Base-by-base conservation (phyloP, 495 filamentous ascomycete species). In the Xylaria bambusicola region DNA sequence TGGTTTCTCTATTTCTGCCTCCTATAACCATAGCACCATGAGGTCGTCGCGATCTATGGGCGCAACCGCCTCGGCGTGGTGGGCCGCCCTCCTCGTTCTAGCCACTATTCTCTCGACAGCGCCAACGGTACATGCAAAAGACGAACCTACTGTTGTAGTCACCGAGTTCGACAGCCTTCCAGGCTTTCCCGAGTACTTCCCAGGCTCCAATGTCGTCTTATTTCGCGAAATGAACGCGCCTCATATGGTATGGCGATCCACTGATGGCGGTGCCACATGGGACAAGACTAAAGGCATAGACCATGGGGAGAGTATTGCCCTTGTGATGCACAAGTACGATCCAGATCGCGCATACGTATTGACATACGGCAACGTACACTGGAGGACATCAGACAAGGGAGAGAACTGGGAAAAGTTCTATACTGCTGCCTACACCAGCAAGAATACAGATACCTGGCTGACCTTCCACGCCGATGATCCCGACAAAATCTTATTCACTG, bases 401-500 rank as follows among this genome's bases (percentile, higher is more conserved):
- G 78, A 92, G 72, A 84, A 81, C 6, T 98, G 95, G 95, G 72
- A 75, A 31, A 69, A 81, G 18, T 97, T 96, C 69, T 66, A 84
- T 45, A 83, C 86, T 12, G 71, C 78, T 29, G 80, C 75, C 27
- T 71, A 66, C 60, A 66, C 67, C 68, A 78, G 73, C 72, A 69
- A 65, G 50, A 74, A 66, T 52, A 66, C 66, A 26, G 80, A 77
- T 31, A 79, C 80, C 29, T 73, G 71, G 41, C 74, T 98, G 56
- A 76, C 71, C 21, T 98, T 96, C 74, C 91, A 97, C 77, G 89
- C 90, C 20, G 75, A 70, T 60, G 89, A 98, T 71, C 83, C 84
- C 9, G 82, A 89, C 61, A 92, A 89, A 76, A 87, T 96, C 45
- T 80, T 98, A 46, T 90, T 95, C 66, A 87, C 90, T 60, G 85